These are phyloP conservation scores for Kodamaea kaohsiungensis DNA, from an alignment of 805 yeast species.

Conservation along the genomic window DNA sequence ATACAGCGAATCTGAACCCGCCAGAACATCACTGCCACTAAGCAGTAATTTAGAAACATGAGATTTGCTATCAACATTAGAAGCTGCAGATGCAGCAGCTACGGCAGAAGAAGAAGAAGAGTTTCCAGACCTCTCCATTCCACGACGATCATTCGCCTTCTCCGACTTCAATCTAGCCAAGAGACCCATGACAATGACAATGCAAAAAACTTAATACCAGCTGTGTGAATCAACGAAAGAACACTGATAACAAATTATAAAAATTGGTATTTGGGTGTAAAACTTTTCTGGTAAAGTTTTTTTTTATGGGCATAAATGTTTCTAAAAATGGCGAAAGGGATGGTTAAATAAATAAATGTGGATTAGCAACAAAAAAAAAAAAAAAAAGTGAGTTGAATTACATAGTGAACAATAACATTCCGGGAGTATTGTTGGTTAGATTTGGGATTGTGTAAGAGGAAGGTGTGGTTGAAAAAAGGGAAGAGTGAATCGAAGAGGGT, in stretches of 20 bases:
- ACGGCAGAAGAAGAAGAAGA: not conserved
- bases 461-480: not conserved
- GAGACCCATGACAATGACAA: constrained; percentile 21
- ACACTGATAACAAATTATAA: not conserved
- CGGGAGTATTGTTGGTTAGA: not conserved
- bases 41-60: constrained; percentile 18
- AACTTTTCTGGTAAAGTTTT: constrained; percentile 4
- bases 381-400: not conserved
- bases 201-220: not conserved
- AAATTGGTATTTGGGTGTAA: not conserved
- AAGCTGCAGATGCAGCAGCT: constrained; percentile 6
- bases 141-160: constrained; percentile 5
- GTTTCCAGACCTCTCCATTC: not conserved
- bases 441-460: not conserved
- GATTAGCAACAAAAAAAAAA: not conserved
- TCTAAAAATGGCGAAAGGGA: constrained; percentile 11
- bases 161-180: constrained; percentile 20
- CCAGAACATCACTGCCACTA: constrained; percentile 37
- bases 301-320: constrained; percentile 1
- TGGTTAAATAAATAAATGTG: constrained; percentile 4
- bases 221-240: not conserved
- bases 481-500: not conserved
- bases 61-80: constrained; percentile 12
- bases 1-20: constrained; percentile 31
- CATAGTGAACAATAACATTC: constrained; percentile 3